Percentiles rank a stretch among this genome's conserved stretches.
These are phyloP conservation scores for Diphasiastrum complanatum DNA, from an alignment of 83 land plant genomes.

Conservation along the genomic window DNA sequence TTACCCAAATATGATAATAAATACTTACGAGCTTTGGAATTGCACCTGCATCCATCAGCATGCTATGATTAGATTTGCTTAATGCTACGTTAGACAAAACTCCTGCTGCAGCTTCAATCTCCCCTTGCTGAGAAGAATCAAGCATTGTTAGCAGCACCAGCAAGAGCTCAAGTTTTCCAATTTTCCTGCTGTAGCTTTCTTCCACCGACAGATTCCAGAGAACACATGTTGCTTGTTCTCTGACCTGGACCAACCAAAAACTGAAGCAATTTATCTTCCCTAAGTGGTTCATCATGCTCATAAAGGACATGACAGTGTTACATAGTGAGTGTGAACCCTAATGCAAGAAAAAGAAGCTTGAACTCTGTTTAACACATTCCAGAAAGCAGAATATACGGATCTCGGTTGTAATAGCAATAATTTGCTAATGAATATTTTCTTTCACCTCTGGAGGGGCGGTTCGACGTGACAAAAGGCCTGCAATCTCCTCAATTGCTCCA, in stretches of 20 bases:
- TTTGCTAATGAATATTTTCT: too few species aligned
- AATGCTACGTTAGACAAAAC: slow-evolving; percentile 59
- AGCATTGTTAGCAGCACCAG: slow-evolving; percentile 45
- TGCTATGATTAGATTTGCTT: slow-evolving; percentile 36
- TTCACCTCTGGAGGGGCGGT: slow-evolving; percentile 50
- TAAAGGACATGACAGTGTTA: neutral
- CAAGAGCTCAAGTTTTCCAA: slow-evolving; percentile 50
- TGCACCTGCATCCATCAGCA: slow-evolving; percentile 67
- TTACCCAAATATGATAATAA: neutral
- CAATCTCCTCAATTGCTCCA: slow-evolving; percentile 78
- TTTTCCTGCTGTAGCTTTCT: slow-evolving; percentile 46
- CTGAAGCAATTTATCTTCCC: too few species aligned
- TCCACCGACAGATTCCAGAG: slow-evolving; percentile 73
- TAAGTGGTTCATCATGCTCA: neutral
- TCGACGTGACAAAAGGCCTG: slow-evolving; percentile 48
- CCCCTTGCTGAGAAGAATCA: slow-evolving; percentile 55
- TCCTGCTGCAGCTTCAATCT: slow-evolving; percentile 71
- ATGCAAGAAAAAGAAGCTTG: too few species aligned
- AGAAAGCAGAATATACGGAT: too few species aligned
- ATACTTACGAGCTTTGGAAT: slow-evolving; percentile 72
- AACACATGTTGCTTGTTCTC: slow-evolving; percentile 63
- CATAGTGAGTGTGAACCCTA: neutral
- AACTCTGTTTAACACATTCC: too few species aligned
- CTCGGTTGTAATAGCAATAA: too few species aligned
- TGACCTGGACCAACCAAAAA: too few species aligned